phyloP scores from a whole-genome alignment of 1,284 basidiomycete genomes.

The Cryptococcus sp. region DNA sequence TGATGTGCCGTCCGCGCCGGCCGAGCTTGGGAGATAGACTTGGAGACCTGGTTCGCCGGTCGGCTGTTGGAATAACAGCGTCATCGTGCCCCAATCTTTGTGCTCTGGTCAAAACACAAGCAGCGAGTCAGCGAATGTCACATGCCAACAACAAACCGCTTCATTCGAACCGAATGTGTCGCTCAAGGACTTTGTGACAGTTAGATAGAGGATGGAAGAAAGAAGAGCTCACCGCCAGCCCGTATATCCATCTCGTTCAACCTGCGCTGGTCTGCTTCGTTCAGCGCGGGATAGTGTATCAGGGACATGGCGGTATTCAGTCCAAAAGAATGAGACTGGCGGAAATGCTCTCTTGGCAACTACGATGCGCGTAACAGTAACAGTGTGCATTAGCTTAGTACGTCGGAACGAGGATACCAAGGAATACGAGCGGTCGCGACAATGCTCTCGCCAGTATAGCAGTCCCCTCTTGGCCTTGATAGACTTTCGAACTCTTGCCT shows the following conservation, averaged over 20 bases:
- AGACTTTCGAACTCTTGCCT: no score
- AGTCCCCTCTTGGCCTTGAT: no score
- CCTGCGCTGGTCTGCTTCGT: constrained; percentile 1
- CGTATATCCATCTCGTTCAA: constrained; percentile 23
- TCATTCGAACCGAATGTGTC: no score
- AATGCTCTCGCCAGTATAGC: no score
- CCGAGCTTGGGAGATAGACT: constrained; percentile 21
- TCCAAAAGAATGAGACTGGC: constrained; percentile 24
- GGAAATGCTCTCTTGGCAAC: constrained; percentile 25
- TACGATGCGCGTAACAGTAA: not conserved
- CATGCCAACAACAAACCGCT: no score
- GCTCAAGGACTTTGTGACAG: no score
- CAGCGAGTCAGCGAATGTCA: no score
- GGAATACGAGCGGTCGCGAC: no score
- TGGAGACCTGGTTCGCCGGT: constrained; percentile 25
- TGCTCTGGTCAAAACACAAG: constrained; percentile 12
- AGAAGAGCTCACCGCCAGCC: constrained; percentile 19
- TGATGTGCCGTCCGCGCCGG: not conserved
- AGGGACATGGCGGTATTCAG: constrained; percentile 25
- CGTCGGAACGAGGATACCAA: not conserved
- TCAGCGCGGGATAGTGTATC: constrained; percentile 25
- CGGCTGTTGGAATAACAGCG: constrained; percentile 27
- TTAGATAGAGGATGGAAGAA: no score
- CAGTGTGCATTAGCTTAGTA: not conserved
- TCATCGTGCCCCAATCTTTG: constrained; percentile 33